Percentiles rank a stretch among this genome's conserved stretches.
These are phyloP conservation scores for Fusarium graminum DNA, from an alignment of 2,329 filamentous ascomycete genomes.

Conservation along the genomic window DNA sequence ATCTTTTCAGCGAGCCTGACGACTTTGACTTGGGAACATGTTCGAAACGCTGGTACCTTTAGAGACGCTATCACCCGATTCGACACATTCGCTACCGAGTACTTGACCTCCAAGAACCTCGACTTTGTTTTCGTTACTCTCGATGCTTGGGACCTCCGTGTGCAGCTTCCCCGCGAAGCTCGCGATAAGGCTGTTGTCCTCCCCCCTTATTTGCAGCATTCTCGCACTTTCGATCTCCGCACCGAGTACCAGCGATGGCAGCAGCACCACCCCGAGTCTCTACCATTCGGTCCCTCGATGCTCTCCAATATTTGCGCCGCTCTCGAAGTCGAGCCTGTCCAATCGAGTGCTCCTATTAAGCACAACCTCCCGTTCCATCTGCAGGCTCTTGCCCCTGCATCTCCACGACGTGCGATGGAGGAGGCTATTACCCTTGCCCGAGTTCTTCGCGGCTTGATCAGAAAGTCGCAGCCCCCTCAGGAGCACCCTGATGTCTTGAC, in stretches of 20 bases:
- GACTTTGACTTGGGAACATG: constrained; percentile 98
- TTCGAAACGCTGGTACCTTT: constrained; percentile 96
- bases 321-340: constrained; percentile 96
- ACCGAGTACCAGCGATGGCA: constrained; percentile 99
- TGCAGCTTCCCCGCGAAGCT: constrained; percentile 96
- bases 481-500: constrained; percentile 96
- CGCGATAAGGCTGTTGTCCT: constrained; percentile 98
- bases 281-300: constrained; percentile 95
- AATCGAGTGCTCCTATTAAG: constrained; percentile 97
- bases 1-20: constrained; percentile 84
- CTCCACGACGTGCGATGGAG: constrained; percentile 95
- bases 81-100: constrained; percentile 92
- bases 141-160: constrained; percentile 97
- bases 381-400: constrained; percentile 94
- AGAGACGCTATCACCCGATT: constrained; percentile 96
- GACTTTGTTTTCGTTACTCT: constrained; percentile 99
- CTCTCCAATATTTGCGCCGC: constrained; percentile 98
- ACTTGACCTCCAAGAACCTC: constrained; percentile 88
- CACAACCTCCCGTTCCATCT: constrained; percentile 98
- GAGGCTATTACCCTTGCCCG: constrained; percentile 94
- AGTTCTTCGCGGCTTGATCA: constrained; percentile 90
- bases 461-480: constrained; percentile 93
- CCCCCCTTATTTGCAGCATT: constrained; percentile 96
- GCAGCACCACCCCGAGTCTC: constrained; percentile 95
- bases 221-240: constrained; percentile 94